Base-by-base conservation (phyloP, 2,329 filamentous ascomycete species). In the Ascochyta rabiei region DNA sequence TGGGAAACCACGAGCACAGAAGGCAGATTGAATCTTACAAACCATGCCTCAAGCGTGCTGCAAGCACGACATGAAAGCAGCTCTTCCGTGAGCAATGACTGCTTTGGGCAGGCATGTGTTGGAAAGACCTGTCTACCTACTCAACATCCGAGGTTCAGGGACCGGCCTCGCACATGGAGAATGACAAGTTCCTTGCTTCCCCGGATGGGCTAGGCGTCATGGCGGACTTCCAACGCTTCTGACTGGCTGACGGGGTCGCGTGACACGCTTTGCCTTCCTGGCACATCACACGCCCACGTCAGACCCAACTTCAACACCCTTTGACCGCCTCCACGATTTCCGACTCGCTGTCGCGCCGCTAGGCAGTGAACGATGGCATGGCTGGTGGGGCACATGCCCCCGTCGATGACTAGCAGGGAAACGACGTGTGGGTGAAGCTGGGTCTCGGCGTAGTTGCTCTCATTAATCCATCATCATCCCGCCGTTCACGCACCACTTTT, bases 261-360 rank as follows among this genome's bases (percentile, higher is more conserved):
- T 56, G 53, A 56, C 53, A 51, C 37, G 34, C 33, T 47, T 33
- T 19, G 40, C 16, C 24, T 33, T 43, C 40, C 15, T 33, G 24
- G 23, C 46, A 50, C 40, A 48, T 56, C 53, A 56, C 53, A 43
- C 48, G 53, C 42, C 38, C 53, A 56, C 42, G 53, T 56, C 53
- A 56, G 53, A 48, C 47, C 33, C 40, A 39, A 50, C 45, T 50
- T 42, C 46, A 21, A n/a, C 24, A 24, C 41, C 41, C 12, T 33
- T 46, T 51, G 47, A 56, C 53, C 53, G 48, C 48, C 33, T 43
- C 53, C 23, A 47, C 47, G 37, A 48, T 31, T 2, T 39, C 53
- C 53, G 48, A 56, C 47, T 56, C 53, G 53, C 43, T 47, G 41
- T 33, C 19, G 31, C 19, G 28, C 26, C 38, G 38, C 48, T 52